Evolutionary conservation across 768 basidiomycete species (phyloP), one percentile per base, ranked within the genome.

Genomic region (Boletus sp.): DNA sequence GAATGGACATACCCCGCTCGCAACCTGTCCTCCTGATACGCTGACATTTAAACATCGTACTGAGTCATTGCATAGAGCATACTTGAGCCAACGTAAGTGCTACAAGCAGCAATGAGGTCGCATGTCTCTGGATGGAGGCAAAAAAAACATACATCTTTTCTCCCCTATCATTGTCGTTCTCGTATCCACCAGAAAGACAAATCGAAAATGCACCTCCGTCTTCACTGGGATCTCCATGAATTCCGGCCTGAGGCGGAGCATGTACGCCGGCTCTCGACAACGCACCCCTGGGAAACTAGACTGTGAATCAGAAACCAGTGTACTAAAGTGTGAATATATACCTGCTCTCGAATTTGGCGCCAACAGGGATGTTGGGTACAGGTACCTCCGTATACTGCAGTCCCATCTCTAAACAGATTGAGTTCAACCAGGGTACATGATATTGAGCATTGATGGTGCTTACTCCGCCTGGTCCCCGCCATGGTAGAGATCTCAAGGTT

Each of bases 131-230:
- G 37, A 55, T 7, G 11, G 41, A 32, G 15, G n/a, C 2, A 28
- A 42, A 28, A 28, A n/a, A 29, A 55, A 58, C 75, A 5, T 57
- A 78, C 77, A 78, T 75, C 7, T 5, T 69, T 0, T 76, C 69
- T 32, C 78, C 78, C 0, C 42, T 1, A 33, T 79, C 78, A 1
- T 49, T n/a, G 55, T 79, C 72, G 60, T 79, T 77, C 45, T 76
- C 73, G 41, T 79, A 79, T 7, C 76, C 75, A 15, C 62, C 70
- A 37, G 78, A 75, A 17, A 79, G 44, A 17, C 78, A 77, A 18
- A 79, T 70, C 14, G 78, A 79, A 51, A 65, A 78, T 8, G 77
- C 75, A 2, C 73, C 72, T 8, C 69, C 65, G 3, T 55, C 50
- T 18, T 41, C 60, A 7, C 1, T 24, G 3, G 66, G 8, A 29